Percentiles rank a stretch among this genome's conserved stretches.
These are phyloP conservation scores for Sugiyamaella neomexicana DNA, from an alignment of 1,139 yeast genomes.

Conservation along the genomic window DNA sequence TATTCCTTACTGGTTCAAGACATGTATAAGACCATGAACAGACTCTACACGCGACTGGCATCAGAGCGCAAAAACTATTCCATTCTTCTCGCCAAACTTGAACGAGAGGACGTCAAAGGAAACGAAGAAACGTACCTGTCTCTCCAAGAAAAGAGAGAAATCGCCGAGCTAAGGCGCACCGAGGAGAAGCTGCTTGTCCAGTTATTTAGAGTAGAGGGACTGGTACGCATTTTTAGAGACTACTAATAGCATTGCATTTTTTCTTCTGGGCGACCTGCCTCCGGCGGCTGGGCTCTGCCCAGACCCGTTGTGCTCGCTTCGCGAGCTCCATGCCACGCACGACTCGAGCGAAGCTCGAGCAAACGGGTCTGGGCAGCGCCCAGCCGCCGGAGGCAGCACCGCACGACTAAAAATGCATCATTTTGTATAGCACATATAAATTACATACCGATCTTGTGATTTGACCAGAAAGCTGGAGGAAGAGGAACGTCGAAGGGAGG, in stretches of 20 bases:
- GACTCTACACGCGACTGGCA: conserved; percentile 56
- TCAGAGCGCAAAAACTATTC: conserved; percentile 60
- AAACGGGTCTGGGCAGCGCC: conserved; percentile 3
- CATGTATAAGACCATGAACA: conserved; percentile 67
- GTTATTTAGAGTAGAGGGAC: conserved; percentile 39
- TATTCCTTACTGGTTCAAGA: conserved; percentile 53
- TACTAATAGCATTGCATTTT: conserved; percentile 30
- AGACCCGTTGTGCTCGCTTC: not conserved
- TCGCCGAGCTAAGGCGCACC: conserved; percentile 49
- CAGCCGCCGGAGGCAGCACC: not conserved
- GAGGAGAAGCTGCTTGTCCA: conserved; percentile 42
- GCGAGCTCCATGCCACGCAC: not conserved
- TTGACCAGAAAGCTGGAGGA: conserved; percentile 73
- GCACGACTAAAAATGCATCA: not conserved
- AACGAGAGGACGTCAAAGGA: conserved; percentile 87
- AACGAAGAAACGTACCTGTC: conserved; percentile 72
- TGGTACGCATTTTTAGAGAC: conserved; percentile 44
- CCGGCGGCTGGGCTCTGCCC: conserved; percentile 2
- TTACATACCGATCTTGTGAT: conserved; percentile 56
- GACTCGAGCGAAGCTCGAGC: not conserved
- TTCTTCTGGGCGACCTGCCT: no score
- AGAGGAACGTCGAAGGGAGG: conserved; percentile 63
- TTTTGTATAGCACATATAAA: conserved; percentile 1
- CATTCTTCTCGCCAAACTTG: conserved; percentile 72
- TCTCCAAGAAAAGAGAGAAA: conserved; percentile 71